These are phyloP conservation scores for Neonectria coccinea DNA, from an alignment of 2,329 filamentous ascomycete genomes.

Conservation along the genomic window DNA sequence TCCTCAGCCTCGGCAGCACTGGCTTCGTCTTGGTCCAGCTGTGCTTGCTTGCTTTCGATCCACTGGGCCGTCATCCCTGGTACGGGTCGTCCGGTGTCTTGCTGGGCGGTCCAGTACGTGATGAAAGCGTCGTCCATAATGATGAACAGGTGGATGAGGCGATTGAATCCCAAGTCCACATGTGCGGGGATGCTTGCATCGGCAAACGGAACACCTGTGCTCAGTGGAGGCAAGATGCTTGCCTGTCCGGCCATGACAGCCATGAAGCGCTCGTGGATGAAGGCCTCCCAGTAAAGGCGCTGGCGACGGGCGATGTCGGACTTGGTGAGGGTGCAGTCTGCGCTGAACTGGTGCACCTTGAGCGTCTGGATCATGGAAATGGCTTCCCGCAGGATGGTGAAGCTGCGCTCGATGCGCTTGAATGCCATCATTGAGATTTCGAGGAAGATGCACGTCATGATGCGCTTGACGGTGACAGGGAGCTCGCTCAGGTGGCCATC, in stretches of 20 bases:
- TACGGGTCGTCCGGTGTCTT: constrained; percentile 35
- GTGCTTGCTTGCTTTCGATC: constrained; percentile 56
- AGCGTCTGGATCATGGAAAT: constrained; percentile 51
- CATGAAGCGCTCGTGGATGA: constrained; percentile 68
- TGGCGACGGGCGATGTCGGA: constrained; percentile 47
- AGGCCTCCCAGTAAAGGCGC: constrained; percentile 66
- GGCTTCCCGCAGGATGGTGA: constrained; percentile 63
- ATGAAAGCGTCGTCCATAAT: constrained; percentile 55
- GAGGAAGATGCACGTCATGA: constrained; percentile 65
- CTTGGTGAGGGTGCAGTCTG: constrained; percentile 30
- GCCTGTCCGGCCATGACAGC: constrained; percentile 62
- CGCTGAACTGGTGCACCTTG: constrained; percentile 31
- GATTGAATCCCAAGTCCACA: constrained; percentile 53
- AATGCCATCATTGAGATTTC: constrained; percentile 64
- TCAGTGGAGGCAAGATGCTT: constrained; percentile 50
- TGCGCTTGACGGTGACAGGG: constrained; percentile 56
- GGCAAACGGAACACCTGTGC: constrained; percentile 45
- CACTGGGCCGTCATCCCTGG: constrained; percentile 51
- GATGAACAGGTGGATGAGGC: constrained; percentile 53
- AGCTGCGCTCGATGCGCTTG: constrained; percentile 60
- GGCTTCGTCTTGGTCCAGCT: constrained; percentile 54
- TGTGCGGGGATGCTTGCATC: constrained; percentile 52
- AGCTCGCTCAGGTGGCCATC: constrained; percentile 54
- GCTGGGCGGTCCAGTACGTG: constrained; percentile 51
- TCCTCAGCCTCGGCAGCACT: constrained; percentile 46